Evolutionary conservation across 305 asterid genomes (phyloP).

Genomic region (Vinca major): DNA sequence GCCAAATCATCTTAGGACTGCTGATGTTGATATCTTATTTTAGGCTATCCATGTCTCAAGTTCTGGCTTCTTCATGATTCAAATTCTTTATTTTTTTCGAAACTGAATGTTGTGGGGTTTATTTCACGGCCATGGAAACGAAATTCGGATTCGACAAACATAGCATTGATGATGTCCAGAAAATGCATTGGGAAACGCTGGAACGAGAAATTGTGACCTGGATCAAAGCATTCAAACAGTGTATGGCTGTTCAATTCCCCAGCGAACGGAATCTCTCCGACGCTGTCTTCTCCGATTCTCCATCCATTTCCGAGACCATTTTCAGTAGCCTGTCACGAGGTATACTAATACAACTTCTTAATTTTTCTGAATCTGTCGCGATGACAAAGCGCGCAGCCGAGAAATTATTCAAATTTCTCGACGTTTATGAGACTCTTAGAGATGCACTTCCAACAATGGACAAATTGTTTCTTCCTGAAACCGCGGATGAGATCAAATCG

Average conservation of each 20-base stretch:
- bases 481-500: constrained; percentile 34
- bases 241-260: constrained; percentile 26
- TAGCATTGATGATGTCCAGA: constrained; percentile 77
- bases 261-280: constrained; percentile 44
- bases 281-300: constrained; percentile 36
- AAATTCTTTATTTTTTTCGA: too few species aligned
- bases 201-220: constrained; percentile 67
- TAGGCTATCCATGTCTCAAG: too few species aligned
- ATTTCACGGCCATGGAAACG: constrained; percentile 45
- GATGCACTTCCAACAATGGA: constrained; percentile 33
- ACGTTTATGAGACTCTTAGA: constrained; percentile 55
- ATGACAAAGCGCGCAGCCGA: constrained; percentile 68
- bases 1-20: too few species aligned
- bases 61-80: too few species aligned
- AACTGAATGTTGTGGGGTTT: constrained; percentile 57
- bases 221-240: constrained; percentile 45
- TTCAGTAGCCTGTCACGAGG: constrained; percentile 33
- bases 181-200: constrained; percentile 61
- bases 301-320: constrained; percentile 24
- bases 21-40: too few species aligned
- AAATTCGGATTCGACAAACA: constrained; percentile 52
- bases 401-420: constrained; percentile 70
- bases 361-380: constrained; percentile 57
- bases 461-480: constrained; percentile 22
- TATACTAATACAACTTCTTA: constrained; percentile 44